phyloP scores from a whole-genome alignment of 345 rosid species.

The Rubroshorea leprosula region DNA sequence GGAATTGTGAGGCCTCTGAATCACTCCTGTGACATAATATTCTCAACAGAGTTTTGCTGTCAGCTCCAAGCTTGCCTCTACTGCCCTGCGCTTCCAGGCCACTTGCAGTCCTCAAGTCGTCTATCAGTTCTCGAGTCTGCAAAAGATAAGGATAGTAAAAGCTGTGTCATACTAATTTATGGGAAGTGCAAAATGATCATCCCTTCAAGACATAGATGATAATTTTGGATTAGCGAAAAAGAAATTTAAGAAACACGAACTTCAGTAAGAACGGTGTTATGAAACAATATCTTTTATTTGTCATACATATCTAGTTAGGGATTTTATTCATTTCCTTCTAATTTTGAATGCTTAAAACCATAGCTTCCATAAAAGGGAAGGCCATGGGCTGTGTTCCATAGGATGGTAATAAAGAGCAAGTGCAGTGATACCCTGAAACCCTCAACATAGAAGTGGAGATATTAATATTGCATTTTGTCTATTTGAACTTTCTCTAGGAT shows the following conservation, averaged over 20 bases:
- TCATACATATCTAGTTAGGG: too few relatives aligned
- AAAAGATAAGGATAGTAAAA: not conserved
- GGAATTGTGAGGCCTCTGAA: slow-evolving; percentile 82
- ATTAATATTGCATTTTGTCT: too few relatives aligned
- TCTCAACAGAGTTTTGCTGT: slow-evolving; percentile 68
- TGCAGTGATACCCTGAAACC: too few relatives aligned
- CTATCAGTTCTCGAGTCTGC: slow-evolving; percentile 83
- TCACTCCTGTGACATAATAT: slow-evolving; percentile 85
- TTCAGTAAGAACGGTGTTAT: too few relatives aligned
- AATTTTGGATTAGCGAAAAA: not conserved
- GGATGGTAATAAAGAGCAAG: too few relatives aligned
- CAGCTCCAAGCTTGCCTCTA: slow-evolving; percentile 68
- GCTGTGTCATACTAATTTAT: not conserved
- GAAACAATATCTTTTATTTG: too few relatives aligned
- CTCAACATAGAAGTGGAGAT: too few relatives aligned
- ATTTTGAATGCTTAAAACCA: too few relatives aligned
- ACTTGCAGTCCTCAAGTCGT: slow-evolving; percentile 67
- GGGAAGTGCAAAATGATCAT: not conserved
- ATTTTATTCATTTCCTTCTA: too few relatives aligned
- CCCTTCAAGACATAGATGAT: not conserved
- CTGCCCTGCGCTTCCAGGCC: slow-evolving; percentile 53
- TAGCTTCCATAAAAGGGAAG: too few relatives aligned
- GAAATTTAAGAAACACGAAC: not conserved
- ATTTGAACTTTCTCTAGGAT: too few relatives aligned
- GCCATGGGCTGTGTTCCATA: too few relatives aligned